Evolutionary conservation across 495 filamentous ascomycete genomes (phyloP).

Genomic region (Achaetomiella virescens): DNA sequence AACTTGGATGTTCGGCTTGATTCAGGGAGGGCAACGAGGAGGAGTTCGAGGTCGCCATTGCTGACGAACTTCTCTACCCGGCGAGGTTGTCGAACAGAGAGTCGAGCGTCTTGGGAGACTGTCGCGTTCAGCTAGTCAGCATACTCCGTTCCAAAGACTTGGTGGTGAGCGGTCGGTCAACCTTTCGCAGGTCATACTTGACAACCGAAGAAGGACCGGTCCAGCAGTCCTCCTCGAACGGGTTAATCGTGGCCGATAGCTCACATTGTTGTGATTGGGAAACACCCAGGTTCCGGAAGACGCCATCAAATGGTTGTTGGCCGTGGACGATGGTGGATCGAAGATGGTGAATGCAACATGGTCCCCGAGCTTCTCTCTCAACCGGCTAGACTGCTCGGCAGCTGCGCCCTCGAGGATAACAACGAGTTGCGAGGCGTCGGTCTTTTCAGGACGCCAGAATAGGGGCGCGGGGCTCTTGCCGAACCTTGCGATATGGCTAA

Average conservation of each 20-base stretch:
- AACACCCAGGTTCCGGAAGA: conserved; percentile 26
- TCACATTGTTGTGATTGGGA: conserved; percentile 28
- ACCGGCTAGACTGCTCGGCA: conserved; percentile 22
- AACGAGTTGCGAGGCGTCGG: conserved; percentile 41
- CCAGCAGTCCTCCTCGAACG: conserved; percentile 40
- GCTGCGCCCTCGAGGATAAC: conserved; percentile 45
- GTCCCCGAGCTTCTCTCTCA: conserved; percentile 30
- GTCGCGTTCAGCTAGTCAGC: neutral
- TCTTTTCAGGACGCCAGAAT: conserved; percentile 28
- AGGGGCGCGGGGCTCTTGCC: conserved; percentile 35
- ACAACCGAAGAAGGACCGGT: conserved; percentile 38
- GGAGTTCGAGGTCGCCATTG: conserved; percentile 38
- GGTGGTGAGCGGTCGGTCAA: conserved; percentile 10
- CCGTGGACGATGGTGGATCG: conserved; percentile 32
- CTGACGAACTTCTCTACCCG: conserved; percentile 28
- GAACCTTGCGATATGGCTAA: conserved; percentile 36
- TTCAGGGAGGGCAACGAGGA: conserved; percentile 41
- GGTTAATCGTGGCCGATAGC: conserved; percentile 37
- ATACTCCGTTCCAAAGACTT: neutral
- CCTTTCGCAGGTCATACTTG: conserved; percentile 38
- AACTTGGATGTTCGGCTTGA: conserved; percentile 31
- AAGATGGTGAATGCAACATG: conserved; percentile 40
- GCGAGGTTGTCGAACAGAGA: conserved; percentile 30
- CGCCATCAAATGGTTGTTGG: conserved; percentile 30
- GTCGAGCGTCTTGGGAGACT: conserved; percentile 29